Conservation (phyloP, 2,329 filamentous ascomycete species). For the Gaeumannomyces sp. region DNA sequence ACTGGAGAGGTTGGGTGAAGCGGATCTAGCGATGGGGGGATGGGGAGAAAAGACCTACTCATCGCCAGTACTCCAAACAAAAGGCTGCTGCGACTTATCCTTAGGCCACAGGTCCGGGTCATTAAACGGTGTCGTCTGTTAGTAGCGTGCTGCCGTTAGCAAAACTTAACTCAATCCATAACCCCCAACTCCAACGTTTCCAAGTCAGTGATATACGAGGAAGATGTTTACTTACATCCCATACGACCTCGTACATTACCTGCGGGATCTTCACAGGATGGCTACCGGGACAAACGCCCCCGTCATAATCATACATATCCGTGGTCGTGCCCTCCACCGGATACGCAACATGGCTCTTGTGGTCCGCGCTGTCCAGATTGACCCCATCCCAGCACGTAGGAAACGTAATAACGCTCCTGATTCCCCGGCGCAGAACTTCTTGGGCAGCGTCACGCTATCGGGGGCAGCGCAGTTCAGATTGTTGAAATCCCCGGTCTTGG, state of each 20-base stretch:
- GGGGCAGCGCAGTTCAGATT: constrained; percentile 10
- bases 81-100: constrained; percentile 26
- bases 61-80: constrained; percentile 27
- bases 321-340: constrained; percentile 14
- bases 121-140: constrained; percentile 25
- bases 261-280: constrained; percentile 29
- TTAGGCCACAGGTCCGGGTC: constrained; percentile 27
- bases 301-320: constrained; percentile 9
- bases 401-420: constrained; percentile 13
- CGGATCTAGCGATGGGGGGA: no score
- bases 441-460: constrained; percentile 13
- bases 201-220: background rate
- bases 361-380: constrained; percentile 25
- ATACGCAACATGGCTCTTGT: constrained; percentile 27
- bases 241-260: constrained; percentile 36
- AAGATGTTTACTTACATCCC: constrained; percentile 21
- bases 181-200: background rate
- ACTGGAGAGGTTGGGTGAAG: no score
- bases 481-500: constrained; percentile 9
- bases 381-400: constrained; percentile 25
- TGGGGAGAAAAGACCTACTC: constrained; percentile 6
- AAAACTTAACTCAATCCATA: background rate
- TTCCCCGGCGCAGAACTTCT: constrained; percentile 12
- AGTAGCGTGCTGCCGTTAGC: background rate
- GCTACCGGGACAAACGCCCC: constrained; percentile 22